Evolutionary conservation across 2,329 filamentous ascomycete genomes (phyloP).

Genomic region (Mycosphaerella sp.): DNA sequence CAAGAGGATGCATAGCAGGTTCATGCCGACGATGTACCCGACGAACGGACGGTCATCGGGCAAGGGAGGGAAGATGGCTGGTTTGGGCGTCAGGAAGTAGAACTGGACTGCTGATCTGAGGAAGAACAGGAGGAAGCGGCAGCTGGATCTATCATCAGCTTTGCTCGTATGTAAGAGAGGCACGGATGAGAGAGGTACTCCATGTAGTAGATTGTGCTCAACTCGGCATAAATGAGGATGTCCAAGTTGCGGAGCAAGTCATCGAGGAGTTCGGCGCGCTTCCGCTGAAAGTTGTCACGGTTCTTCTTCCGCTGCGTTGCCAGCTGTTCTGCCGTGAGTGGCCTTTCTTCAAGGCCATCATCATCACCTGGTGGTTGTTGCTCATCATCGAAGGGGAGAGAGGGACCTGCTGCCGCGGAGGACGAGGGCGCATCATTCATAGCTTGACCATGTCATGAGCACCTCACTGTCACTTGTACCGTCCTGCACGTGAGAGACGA

Average conservation of each 20-base stretch:
- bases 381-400: not conserved
- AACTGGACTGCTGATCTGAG: conserved; percentile 52
- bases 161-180: too few species aligned
- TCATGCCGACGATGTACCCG: conserved; percentile 49
- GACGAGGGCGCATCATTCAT: conserved; percentile 37
- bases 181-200: conserved; percentile 44
- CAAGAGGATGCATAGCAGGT: conserved; percentile 51
- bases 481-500: too few species aligned
- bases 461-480: too few species aligned
- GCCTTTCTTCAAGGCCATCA: not conserved
- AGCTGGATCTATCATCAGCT: conserved; percentile 35
- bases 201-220: conserved; percentile 57
- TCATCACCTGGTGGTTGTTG: conserved; percentile 11
- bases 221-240: conserved; percentile 55
- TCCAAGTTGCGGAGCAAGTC: conserved; percentile 54
- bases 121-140: conserved; percentile 51
- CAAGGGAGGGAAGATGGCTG: conserved; percentile 46
- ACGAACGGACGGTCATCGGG: conserved; percentile 48
- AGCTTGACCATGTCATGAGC: conserved; percentile 20
- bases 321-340: conserved; percentile 20
- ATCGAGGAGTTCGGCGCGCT: conserved; percentile 47
- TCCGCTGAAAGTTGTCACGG: conserved; percentile 34
- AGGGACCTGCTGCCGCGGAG: conserved; percentile 25
- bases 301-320: conserved; percentile 30
- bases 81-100: conserved; percentile 54